Base-by-base conservation (phyloP, 2,329 filamentous ascomycete species). In the Annulohypoxylon truncatum region DNA sequence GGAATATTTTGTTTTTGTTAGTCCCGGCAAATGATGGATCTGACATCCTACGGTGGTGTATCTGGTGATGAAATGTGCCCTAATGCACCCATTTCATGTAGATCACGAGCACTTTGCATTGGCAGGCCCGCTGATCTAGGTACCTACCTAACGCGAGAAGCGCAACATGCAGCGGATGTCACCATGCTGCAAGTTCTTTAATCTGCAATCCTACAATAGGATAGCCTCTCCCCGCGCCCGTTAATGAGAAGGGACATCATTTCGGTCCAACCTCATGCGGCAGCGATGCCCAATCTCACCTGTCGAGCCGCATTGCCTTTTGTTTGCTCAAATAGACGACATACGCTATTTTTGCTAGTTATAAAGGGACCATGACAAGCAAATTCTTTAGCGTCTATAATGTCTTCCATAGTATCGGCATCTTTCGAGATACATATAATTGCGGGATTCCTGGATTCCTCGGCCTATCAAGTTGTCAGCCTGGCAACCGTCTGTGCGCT, bases 81-180 rank as follows among this genome's bases (percentile, higher is more conserved):
- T 67, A 66, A 69, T 59, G 57, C 67, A 64, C 60, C 48, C 50
- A 56, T 64, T 55, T 61, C 60, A 62, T 64, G 67, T 69, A 67
- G 60, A 69, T 69, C 67, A 67, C 67, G 53, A 60, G 56, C 44
- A 31, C 40, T 61, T 31, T 61, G 60, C 64, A 67, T 67, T 54
- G 35, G 53, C 57, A 62, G 60, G 47, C 56, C 64, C 67, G 67
- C 64, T 64, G 55, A 67, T 69, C 61, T 54, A 61, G 51, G 61
- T 60, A 58, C 40, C 47, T 55, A 63, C 55, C 51, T 51, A 60
- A 63, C 56, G 60, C 63, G 59, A 44, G 35, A 66, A 64, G 64
- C 64, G 67, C 54, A 67, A 69, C 64, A 69, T 69, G 60, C 64
- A 67, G 60, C 56, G 56, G 52, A 64, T 69, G 63, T 64, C 60